Evolutionary conservation across 2,329 filamentous ascomycete genomes (phyloP).

Genomic region (Sporothrix brunneoviolacea): DNA sequence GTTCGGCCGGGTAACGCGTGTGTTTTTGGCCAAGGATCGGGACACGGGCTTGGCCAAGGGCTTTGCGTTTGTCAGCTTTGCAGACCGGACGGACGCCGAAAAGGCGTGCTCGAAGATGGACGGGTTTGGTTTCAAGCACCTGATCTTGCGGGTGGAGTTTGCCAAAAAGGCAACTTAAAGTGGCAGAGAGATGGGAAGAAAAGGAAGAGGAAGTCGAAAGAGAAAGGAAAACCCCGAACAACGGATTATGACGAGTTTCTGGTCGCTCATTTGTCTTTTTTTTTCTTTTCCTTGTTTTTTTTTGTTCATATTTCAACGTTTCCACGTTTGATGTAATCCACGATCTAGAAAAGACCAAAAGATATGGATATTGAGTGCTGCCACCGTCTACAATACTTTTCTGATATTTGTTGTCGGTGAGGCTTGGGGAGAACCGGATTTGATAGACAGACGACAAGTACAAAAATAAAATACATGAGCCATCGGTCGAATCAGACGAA

Average conservation of each 20-base stretch:
- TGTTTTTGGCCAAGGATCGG: constrained; percentile 96
- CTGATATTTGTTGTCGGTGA: too few relatives aligned
- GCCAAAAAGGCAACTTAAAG: constrained; percentile 59
- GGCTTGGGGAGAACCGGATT: too few relatives aligned
- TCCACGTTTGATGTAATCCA: constrained; percentile 7
- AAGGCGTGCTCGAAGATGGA: constrained; percentile 97
- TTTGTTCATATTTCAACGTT: too few relatives aligned
- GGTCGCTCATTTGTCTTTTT: neutral
- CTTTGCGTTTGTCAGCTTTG: constrained; percentile 97
- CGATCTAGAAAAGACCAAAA: too few relatives aligned
- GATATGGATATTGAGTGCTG: too few relatives aligned
- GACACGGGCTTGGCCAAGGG: constrained; percentile 96
- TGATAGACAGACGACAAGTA: too few relatives aligned
- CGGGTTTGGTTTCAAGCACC: constrained; percentile 82
- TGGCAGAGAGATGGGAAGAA: neutral
- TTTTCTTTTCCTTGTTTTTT: neutral
- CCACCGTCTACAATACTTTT: too few relatives aligned
- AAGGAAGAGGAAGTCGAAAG: neutral
- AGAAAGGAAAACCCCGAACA: neutral
- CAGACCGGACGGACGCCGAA: constrained; percentile 80
- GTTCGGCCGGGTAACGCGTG: constrained; percentile 91
- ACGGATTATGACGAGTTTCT: neutral
- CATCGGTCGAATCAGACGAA: too few relatives aligned
- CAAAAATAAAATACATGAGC: too few relatives aligned
- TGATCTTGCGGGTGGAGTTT: constrained; percentile 82